Evolutionary conservation across 1,139 yeast species (phyloP).

Genomic region (Kodamaea sp.): DNA sequence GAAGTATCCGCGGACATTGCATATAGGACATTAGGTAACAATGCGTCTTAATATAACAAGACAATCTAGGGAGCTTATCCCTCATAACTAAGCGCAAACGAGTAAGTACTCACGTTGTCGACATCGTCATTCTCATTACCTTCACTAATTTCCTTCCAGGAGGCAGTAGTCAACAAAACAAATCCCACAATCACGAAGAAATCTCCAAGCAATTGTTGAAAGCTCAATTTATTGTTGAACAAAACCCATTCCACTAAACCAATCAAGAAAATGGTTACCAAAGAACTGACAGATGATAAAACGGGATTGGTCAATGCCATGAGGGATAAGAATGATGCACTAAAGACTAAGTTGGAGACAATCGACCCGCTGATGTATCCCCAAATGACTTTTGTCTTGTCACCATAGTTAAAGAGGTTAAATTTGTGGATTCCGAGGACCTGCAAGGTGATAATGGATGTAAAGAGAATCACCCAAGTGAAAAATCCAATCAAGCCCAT

Average conservation of each 20-base stretch:
- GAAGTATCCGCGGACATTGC: too few relatives aligned
- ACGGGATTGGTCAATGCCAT: slow-evolving; percentile 89
- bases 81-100: slow-evolving; percentile 43
- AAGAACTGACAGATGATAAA: slow-evolving; percentile 76
- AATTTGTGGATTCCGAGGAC: slow-evolving; percentile 60
- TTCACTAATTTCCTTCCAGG: slow-evolving; percentile 72
- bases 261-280: slow-evolving; percentile 76
- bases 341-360: slow-evolving; percentile 64
- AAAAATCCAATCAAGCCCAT: slow-evolving; percentile 60
- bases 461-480: slow-evolving; percentile 54
- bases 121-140: slow-evolving; percentile 62
- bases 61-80: slow-evolving; percentile 7
- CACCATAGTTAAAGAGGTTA: slow-evolving; percentile 50
- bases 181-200: slow-evolving; percentile 66
- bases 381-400: slow-evolving; percentile 43
- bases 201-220: slow-evolving; percentile 57
- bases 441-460: slow-evolving; percentile 52
- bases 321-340: slow-evolving; percentile 71
- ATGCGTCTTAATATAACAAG: too few relatives aligned
- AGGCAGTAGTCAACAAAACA: slow-evolving; percentile 65
- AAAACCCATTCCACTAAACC: slow-evolving; percentile 76
- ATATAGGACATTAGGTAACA: too few relatives aligned
- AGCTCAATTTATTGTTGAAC: slow-evolving; percentile 57
- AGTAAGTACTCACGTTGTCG: slow-evolving; percentile 45
- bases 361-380: slow-evolving; percentile 51